Evolutionary conservation across 768 basidiomycete genomes (phyloP).

Genomic region (Tylopilus subfusipes): DNA sequence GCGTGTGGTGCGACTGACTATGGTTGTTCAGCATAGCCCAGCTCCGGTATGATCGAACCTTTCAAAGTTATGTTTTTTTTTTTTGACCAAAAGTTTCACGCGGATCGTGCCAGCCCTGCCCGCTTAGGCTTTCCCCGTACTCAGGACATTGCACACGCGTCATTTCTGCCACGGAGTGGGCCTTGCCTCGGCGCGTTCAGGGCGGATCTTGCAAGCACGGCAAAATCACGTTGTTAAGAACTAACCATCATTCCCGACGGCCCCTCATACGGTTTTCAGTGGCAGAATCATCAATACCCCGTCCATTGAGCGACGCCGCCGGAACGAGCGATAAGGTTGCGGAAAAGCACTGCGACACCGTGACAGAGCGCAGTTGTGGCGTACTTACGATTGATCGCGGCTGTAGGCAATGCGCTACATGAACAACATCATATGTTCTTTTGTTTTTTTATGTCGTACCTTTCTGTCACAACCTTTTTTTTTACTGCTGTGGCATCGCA

Average conservation of each 20-base stretch:
- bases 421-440: constrained; percentile 1
- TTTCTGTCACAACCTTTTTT: neutral
- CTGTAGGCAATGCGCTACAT: neutral
- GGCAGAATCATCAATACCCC: constrained; percentile 1
- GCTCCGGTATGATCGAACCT: constrained; percentile 31
- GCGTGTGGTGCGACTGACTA: constrained; percentile 15
- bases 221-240: neutral
- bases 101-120: constrained; percentile 9
- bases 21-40: constrained; percentile 28
- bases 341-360: constrained; percentile 5
- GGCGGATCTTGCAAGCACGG: constrained; percentile 20
- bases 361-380: constrained; percentile 15
- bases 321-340: constrained; percentile 10
- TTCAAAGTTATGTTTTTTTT: constrained; percentile 3
- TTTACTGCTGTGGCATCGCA: neutral
- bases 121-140: constrained; percentile 6
- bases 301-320: constrained; percentile 14
- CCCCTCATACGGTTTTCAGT: neutral
- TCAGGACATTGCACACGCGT: constrained; percentile 8
- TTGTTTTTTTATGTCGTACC: neutral
- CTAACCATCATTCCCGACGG: neutral
- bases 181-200: neutral
- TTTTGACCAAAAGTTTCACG: constrained; percentile 15
- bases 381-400: constrained; percentile 6
- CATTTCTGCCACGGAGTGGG: neutral